Evolutionary conservation across 2,329 filamentous ascomycete species (phyloP).

Genomic region (Curvularia hawaiiensis): DNA sequence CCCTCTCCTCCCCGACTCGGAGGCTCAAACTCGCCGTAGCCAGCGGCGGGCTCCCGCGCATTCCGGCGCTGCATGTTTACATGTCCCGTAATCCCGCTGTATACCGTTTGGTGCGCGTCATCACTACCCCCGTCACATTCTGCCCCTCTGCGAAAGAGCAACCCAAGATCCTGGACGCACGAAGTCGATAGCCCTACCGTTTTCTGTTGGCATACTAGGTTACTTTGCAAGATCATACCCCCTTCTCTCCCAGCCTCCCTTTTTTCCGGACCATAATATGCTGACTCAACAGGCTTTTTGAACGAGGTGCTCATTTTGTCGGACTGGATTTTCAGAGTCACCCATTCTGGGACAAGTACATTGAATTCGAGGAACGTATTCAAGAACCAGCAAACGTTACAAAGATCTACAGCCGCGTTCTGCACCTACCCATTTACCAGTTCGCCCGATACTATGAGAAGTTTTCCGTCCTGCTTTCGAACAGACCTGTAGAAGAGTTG

Average conservation of each 20-base stretch:
- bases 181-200: constrained; percentile 22
- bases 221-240: constrained; percentile 27
- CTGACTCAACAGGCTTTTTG: constrained; percentile 73
- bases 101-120: constrained; percentile 43
- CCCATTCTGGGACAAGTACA: constrained; percentile 98
- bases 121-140: constrained; percentile 43
- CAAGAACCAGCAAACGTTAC: constrained; percentile 67
- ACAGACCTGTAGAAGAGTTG: constrained; percentile 75
- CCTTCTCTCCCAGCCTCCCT: not conserved
- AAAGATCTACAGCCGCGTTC: constrained; percentile 78
- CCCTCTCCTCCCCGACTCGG: constrained; percentile 24
- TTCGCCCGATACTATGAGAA: constrained; percentile 95
- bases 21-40: constrained; percentile 38
- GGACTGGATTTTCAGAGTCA: constrained; percentile 93
- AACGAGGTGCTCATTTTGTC: constrained; percentile 82
- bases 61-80: constrained; percentile 22
- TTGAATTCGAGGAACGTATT: constrained; percentile 93
- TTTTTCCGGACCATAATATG: not conserved
- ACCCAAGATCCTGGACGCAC: constrained; percentile 13
- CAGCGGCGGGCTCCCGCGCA: constrained; percentile 22
- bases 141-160: constrained; percentile 21
- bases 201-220: constrained; percentile 13
- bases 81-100: constrained; percentile 28
- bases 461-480: constrained; percentile 74
- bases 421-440: constrained; percentile 92